A percentile compares a stretch with the other conserved stretches of the same genome.
These are phyloP conservation scores for Hypomontagnella submonticulosa DNA, from an alignment of 495 filamentous ascomycete genomes.

Conservation along the genomic window DNA sequence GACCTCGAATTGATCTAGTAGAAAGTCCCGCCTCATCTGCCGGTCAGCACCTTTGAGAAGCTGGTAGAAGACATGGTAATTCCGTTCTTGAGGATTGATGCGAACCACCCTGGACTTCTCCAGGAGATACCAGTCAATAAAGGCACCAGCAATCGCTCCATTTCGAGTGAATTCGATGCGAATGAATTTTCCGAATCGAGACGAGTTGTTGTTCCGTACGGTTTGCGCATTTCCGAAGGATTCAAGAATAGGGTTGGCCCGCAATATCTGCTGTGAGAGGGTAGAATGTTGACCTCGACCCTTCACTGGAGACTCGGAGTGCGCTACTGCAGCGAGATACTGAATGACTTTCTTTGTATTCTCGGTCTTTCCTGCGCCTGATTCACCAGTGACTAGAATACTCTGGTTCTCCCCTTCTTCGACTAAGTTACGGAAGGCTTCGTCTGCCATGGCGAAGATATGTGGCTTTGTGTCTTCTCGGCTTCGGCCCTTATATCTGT, in stretches of 20 bases:
- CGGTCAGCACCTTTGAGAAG: conserved; percentile 84
- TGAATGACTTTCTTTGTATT: conserved; percentile 99
- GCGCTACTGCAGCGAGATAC: conserved; percentile 94
- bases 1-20: conserved; percentile 76
- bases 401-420: conserved; percentile 97
- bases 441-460: conserved; percentile 98
- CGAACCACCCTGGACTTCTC: conserved; percentile 97
- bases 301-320: conserved; percentile 76
- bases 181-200: conserved; percentile 99
- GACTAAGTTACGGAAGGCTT: conserved; percentile 94
- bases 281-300: conserved; percentile 77
- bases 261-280: conserved; percentile 95
- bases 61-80: conserved; percentile 99
- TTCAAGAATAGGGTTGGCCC: conserved; percentile 98
- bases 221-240: conserved; percentile 99
- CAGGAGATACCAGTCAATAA: conserved; percentile 97
- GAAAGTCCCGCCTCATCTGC: conserved; percentile 76
- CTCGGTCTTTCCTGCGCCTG: conserved; percentile 97
- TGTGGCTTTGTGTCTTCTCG: conserved; percentile 96
- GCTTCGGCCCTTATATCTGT: conserved; percentile 91
- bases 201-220: conserved; percentile 98
- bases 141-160: conserved; percentile 94
- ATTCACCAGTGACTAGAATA: conserved; percentile 98
- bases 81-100: conserved; percentile 85
- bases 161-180: conserved; percentile 92